Conservation (phyloP, 169 alveolate species). For the Blepharisma undulans region DNA sequence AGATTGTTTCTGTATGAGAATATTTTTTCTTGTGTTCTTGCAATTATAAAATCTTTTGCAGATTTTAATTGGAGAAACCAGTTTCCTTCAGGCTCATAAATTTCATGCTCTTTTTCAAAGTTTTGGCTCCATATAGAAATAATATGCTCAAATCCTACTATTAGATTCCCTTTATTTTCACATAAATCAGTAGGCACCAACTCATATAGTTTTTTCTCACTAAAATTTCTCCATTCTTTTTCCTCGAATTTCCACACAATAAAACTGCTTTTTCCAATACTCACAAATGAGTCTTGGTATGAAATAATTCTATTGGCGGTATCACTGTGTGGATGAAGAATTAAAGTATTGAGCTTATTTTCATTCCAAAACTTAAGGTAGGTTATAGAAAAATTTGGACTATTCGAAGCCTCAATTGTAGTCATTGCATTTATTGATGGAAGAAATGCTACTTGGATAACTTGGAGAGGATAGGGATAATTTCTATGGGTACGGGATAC, state of each 20-base stretch:
- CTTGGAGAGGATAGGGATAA: constrained; percentile 26
- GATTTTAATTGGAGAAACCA: neutral
- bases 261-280: constrained; percentile 8
- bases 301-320: neutral
- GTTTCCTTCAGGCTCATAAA: constrained; percentile 17
- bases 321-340: constrained; percentile 28
- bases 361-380: constrained; percentile 29
- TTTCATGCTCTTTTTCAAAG: neutral
- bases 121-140: neutral
- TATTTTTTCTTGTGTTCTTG: neutral
- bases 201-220: neutral
- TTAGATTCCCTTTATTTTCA: neutral
- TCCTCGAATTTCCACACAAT: neutral
- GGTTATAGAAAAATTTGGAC: neutral
- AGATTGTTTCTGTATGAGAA: neutral
- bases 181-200: neutral
- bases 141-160: neutral
- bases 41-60: neutral
- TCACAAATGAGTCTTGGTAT: neutral
- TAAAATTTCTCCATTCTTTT: neutral
- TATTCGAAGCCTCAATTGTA: neutral
- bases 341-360: neutral
- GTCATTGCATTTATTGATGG: neutral
- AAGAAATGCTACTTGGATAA: neutral
- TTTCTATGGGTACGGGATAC: neutral